Conservation (phyloP, 305 asterid genomes). For the Salvia sclarea region DNA sequence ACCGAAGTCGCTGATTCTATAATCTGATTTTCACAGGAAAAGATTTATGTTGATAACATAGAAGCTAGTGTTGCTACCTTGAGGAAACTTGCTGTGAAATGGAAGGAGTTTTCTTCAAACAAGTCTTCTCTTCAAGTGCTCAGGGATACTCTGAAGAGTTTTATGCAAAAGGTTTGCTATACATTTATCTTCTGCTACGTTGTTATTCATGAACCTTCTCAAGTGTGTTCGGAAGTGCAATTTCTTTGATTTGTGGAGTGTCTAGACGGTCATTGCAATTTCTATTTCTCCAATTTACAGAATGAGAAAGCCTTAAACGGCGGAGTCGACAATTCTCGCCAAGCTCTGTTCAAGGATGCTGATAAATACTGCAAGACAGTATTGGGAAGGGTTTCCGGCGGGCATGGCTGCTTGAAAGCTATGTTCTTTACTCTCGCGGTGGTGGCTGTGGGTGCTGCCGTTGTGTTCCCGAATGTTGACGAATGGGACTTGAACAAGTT, state of each 20-base stretch:
- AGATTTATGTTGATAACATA: conserved; percentile 59
- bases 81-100: conserved; percentile 58
- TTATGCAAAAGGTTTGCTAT: conserved; percentile 62
- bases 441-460: conserved; percentile 56
- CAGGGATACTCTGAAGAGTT: conserved; percentile 58
- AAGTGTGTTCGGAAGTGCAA: background rate
- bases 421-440: conserved; percentile 34
- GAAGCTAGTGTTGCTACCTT: conserved; percentile 67
- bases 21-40: conserved; percentile 51
- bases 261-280: background rate
- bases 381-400: conserved; percentile 54
- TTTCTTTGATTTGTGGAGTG: background rate
- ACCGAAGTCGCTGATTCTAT: background rate
- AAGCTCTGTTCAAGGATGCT: conserved; percentile 57
- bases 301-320: conserved; percentile 60
- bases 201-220: background rate
- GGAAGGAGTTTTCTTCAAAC: conserved; percentile 61
- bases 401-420: conserved; percentile 55
- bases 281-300: conserved; percentile 40
- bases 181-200: conserved; percentile 4
- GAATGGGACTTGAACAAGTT: conserved; percentile 51
- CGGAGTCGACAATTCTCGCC: conserved; percentile 48
- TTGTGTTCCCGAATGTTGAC: conserved; percentile 42
- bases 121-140: conserved; percentile 65
- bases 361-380: conserved; percentile 61